Percentiles rank a stretch among this genome's conserved stretches.
phyloP scores from a whole-genome alignment of 495 filamentous ascomycete genomes.

The Aspergillus ellipticus region DNA sequence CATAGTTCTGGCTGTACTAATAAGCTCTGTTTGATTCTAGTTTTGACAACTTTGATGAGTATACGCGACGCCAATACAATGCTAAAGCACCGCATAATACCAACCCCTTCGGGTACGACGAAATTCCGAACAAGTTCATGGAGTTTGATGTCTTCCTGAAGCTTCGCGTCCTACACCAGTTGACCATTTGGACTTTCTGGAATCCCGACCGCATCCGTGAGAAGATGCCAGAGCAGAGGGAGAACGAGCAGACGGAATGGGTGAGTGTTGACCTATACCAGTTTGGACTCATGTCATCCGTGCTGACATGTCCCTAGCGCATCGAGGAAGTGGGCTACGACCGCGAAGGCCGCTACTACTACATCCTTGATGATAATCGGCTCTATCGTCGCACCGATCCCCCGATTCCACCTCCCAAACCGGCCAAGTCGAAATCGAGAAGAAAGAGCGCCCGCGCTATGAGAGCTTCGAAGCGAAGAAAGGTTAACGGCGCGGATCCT shows the following conservation, averaged over 20 bases:
- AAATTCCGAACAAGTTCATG: slow-evolving; percentile 65
- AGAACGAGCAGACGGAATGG: slow-evolving; percentile 79
- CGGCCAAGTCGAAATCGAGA: slow-evolving; percentile 69
- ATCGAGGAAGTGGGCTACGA: slow-evolving; percentile 93
- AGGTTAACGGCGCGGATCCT: slow-evolving; percentile 48
- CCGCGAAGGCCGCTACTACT: slow-evolving; percentile 75
- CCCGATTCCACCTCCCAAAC: slow-evolving; percentile 51
- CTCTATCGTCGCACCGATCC: slow-evolving; percentile 81
- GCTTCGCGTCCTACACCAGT: slow-evolving; percentile 83
- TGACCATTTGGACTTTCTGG: slow-evolving; percentile 86
- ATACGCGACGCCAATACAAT: slow-evolving; percentile 84
- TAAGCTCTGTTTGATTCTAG: slow-evolving; percentile 37
- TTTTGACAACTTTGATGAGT: slow-evolving; percentile 87
- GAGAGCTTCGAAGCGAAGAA: slow-evolving; percentile 71
- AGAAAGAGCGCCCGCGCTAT: slow-evolving; percentile 66
- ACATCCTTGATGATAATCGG: slow-evolving; percentile 89
- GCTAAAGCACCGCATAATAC: slow-evolving; percentile 67
- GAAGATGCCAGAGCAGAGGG: slow-evolving; percentile 77
- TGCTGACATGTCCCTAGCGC: slow-evolving; percentile 51
- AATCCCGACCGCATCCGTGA: slow-evolving; percentile 83
- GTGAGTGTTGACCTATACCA: slow-evolving; percentile 47
- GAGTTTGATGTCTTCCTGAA: slow-evolving; percentile 83
- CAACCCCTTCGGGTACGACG: slow-evolving; percentile 85
- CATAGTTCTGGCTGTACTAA: background rate
- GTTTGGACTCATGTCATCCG: background rate